phyloP scores from a whole-genome alignment of 768 basidiomycete genomes.

The Kwoniella bestiolae region DNA sequence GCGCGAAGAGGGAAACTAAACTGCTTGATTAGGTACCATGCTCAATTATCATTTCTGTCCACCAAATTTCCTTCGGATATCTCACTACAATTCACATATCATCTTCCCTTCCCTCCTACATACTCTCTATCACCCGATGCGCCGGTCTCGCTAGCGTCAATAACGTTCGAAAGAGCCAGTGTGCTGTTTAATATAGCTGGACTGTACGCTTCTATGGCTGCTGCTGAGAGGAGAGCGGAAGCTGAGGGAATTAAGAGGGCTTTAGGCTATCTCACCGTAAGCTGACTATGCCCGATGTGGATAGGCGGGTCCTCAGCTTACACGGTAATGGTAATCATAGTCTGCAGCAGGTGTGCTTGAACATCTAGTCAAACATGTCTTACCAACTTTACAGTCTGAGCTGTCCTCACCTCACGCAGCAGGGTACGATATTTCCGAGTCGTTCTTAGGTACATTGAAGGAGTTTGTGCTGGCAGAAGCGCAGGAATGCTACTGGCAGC shows the following conservation, averaged over 20 bases:
- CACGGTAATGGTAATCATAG: too few relatives aligned
- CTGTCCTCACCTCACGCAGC: slow-evolving; percentile 46
- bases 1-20: background rate
- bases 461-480: slow-evolving; percentile 88
- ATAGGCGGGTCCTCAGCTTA: too few relatives aligned
- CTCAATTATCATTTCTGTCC: slow-evolving; percentile 80
- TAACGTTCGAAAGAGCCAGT: slow-evolving; percentile 79
- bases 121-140: slow-evolving; percentile 58
- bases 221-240: slow-evolving; percentile 56
- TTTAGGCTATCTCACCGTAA: slow-evolving; percentile 58
- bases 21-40: slow-evolving; percentile 72
- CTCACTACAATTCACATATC: slow-evolving; percentile 63
- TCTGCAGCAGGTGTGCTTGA: slow-evolving; percentile 51
- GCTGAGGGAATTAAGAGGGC: slow-evolving; percentile 85
- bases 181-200: slow-evolving; percentile 85
- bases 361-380: slow-evolving; percentile 45
- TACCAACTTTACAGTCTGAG: slow-evolving; percentile 45
- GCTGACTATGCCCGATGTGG: too few relatives aligned
- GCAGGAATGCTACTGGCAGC: slow-evolving; percentile 96
- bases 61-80: slow-evolving; percentile 79
- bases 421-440: slow-evolving; percentile 67
- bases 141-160: slow-evolving; percentile 70
- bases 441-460: slow-evolving; percentile 69
- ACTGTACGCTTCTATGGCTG: slow-evolving; percentile 79
- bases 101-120: slow-evolving; percentile 68